Percentiles rank a stretch among this genome's conserved stretches.
phyloP scores from a whole-genome alignment of 176 grass and related monocot genomes.

The barley (Hordeum vulgare) region MorexV3_pseudomolecules_assembly NC_058519.1:158616269-158616768 shows the following conservation, averaged over 20 bases:
- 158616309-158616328: background rate
- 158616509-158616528: background rate
- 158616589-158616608: background rate
- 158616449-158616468: background rate
- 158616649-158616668: background rate
- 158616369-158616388: slow-evolving; percentile 52
- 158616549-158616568: background rate
- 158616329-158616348: background rate
- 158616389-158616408: slow-evolving; percentile 64
- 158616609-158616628: background rate
- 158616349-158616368: slow-evolving; percentile 41
- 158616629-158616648: slow-evolving; percentile 17
- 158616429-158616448: slow-evolving; percentile 1
- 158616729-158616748: background rate
- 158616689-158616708: background rate
- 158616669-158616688: background rate
- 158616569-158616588: slow-evolving; percentile 8
- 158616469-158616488: slow-evolving; percentile 8
- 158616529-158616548: background rate
- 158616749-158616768: background rate
- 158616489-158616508: slow-evolving; percentile 1
- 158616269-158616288: background rate
- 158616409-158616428: slow-evolving; percentile 16
- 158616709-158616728: background rate
- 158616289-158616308: slow-evolving; percentile 6